Evolutionary conservation across 257 asterid species (phyloP), one percentile per base, ranked within the genome.

Genomic region (Ilex aquifolium): DNA sequence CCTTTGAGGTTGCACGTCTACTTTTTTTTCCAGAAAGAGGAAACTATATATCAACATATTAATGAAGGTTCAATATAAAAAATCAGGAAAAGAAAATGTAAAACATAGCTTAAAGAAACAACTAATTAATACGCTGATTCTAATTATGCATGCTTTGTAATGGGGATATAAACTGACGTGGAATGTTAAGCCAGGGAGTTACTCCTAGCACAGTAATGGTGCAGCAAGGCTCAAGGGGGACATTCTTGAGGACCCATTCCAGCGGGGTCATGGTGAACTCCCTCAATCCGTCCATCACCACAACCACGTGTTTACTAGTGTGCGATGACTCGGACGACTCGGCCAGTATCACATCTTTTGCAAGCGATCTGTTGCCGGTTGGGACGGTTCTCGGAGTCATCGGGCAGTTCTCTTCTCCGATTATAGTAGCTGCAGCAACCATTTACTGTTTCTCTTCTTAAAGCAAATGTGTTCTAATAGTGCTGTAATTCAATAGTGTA

Each of bases 221-320:
- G 65, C 82, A 83, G 29, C 76, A 75, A 51, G 71, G 30, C 32
- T 67, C 67, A 31, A 78, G 39, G 0, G 85, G 77, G 32, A 83
- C 81, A 31, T 72, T 85, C 71, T 77, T 70, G n/a, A 85, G 74
- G 3, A 83, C 83, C 88, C 95, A 82, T 56, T 87, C 90, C 14
- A 88, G 46, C 2, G 88, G 65, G 8, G 79, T 88, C 39, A 77
- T 48, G 0, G 86, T 71, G 65, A 87, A 82, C 16, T 87, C 90
- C 66, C 73, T 73, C 17, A 87, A 74, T 1, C 77, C 88, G 50
- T 85, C 81, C 88, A 82, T 82, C 2, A 87, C 83, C 16, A 87
- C 58, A 1, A 85, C 72, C 4, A 85, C 79, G 0, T 79, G 84
- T 44, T 79, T 75, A 0, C 86, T 84, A 6, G 54, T 66, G 17